These are phyloP conservation scores for Pythium sp. DNA, from an alignment of 352 stramenopile species.

Conservation along the genomic window DNA sequence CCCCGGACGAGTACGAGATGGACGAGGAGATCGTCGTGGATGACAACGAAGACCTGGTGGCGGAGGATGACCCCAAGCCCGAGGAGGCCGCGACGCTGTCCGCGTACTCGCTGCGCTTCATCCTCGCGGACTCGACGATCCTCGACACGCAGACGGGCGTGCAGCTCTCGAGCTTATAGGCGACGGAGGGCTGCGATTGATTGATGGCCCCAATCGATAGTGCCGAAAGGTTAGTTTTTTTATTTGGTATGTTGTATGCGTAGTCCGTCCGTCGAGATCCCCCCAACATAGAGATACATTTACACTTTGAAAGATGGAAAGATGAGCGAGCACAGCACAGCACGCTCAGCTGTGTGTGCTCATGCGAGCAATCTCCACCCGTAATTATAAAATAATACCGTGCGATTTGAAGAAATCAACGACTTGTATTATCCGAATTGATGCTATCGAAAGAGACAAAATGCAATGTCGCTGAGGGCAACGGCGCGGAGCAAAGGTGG, in stretches of 20 bases:
- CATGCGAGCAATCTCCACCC: too few species aligned
- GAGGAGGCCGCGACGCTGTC: slow-evolving; percentile 35
- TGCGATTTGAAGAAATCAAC: too few species aligned
- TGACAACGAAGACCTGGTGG: slow-evolving; percentile 21
- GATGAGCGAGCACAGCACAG: neutral
- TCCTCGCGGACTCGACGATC: slow-evolving; percentile 71
- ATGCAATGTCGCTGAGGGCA: too few species aligned
- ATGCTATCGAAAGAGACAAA: too few species aligned
- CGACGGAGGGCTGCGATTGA: neutral
- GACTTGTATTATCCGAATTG: too few species aligned
- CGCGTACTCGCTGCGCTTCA: slow-evolving; percentile 80
- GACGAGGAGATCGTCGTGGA: slow-evolving; percentile 40
- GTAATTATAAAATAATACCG: too few species aligned
- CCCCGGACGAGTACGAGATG: slow-evolving; percentile 41
- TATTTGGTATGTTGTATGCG: slow-evolving; percentile 2
- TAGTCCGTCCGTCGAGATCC: neutral
- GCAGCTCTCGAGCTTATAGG: slow-evolving; percentile 22
- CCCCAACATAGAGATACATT: slow-evolving; percentile 5
- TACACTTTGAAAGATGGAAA: neutral
- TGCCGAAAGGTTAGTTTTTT: slow-evolving; percentile 5
- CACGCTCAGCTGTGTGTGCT: neutral
- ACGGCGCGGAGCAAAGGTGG: too few species aligned
- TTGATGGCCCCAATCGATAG: neutral
- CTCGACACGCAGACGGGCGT: slow-evolving; percentile 61
- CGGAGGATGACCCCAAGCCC: slow-evolving; percentile 5